These are phyloP conservation scores for Gardenia jasminoides DNA, from an alignment of 257 asterid species.

Conservation along the genomic window DNA sequence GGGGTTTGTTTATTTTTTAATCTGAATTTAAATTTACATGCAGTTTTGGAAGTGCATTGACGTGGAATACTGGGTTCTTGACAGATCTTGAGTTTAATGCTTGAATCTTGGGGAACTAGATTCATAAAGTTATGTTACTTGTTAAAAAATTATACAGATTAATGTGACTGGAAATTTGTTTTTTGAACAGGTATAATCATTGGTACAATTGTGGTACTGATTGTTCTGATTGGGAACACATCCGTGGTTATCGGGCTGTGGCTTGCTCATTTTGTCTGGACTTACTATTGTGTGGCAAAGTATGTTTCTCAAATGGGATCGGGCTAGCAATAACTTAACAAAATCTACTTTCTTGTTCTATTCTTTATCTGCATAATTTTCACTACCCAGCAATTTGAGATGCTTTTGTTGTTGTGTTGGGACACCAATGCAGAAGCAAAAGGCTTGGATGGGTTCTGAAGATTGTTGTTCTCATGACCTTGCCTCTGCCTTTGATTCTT, in stretches of 20 bases:
- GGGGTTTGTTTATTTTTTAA: no score
- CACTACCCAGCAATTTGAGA: neutral
- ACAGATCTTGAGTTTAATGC: neutral
- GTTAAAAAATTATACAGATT: neutral
- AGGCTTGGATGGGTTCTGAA: slow-evolving; percentile 77
- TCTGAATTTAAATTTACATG: no score
- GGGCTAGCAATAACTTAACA: no score
- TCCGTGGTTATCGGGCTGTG: slow-evolving; percentile 80
- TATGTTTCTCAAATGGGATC: slow-evolving; percentile 19
- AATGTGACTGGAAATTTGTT: slow-evolving; percentile 5
- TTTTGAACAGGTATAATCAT: slow-evolving; percentile 61
- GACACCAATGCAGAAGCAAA: slow-evolving; percentile 48
- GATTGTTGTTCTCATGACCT: slow-evolving; percentile 39
- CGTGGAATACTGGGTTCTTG: neutral
- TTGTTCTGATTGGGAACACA: slow-evolving; percentile 60
- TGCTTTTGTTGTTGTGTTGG: slow-evolving; percentile 1
- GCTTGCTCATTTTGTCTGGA: slow-evolving; percentile 89
- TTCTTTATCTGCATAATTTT: neutral
- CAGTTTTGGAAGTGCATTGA: neutral
- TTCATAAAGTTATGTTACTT: neutral
- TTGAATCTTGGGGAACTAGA: neutral
- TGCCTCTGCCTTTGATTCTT: slow-evolving; percentile 64
- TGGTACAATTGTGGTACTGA: slow-evolving; percentile 45
- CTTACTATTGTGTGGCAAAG: slow-evolving; percentile 73
- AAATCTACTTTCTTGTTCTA: neutral